Evolutionary conservation across 2,329 filamentous ascomycete species (phyloP).

Genomic region (Penicillium sp.): DNA sequence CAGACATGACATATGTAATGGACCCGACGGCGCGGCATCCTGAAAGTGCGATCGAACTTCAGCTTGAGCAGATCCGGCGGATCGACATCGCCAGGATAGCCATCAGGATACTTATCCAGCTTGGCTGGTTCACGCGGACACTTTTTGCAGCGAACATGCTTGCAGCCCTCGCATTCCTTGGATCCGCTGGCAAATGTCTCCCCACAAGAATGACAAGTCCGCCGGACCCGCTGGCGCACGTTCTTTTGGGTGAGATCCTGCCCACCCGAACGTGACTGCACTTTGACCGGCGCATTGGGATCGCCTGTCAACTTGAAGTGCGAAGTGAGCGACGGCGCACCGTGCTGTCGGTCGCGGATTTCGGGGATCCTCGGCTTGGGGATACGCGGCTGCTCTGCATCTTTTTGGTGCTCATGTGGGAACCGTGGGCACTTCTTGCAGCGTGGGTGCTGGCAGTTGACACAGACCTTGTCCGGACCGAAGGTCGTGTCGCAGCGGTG

Average conservation of each 20-base stretch:
- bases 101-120: constrained; percentile 42
- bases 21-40: constrained; percentile 36
- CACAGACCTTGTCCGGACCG: constrained; percentile 66
- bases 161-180: constrained; percentile 65
- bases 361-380: constrained; percentile 38
- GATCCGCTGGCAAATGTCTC: constrained; percentile 55
- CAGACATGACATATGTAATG: constrained; percentile 44
- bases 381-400: constrained; percentile 40
- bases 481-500: constrained; percentile 75
- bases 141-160: constrained; percentile 70
- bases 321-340: constrained; percentile 25
- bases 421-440: constrained; percentile 77
- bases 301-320: constrained; percentile 30
- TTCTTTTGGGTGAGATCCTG: constrained; percentile 69
- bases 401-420: constrained; percentile 61
- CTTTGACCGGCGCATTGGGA: constrained; percentile 32
- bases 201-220: constrained; percentile 71
- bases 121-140: constrained; percentile 69
- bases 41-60: constrained; percentile 34
- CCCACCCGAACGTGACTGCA: constrained; percentile 61
- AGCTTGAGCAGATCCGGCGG: constrained; percentile 37
- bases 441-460: constrained; percentile 70
- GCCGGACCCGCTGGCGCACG: constrained; percentile 66
- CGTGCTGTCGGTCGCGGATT: constrained; percentile 42
- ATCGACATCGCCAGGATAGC: constrained; percentile 44